Conservation (phyloP, 2,329 filamentous ascomycete genomes). For the Plenodomus biglobosus region DNA sequence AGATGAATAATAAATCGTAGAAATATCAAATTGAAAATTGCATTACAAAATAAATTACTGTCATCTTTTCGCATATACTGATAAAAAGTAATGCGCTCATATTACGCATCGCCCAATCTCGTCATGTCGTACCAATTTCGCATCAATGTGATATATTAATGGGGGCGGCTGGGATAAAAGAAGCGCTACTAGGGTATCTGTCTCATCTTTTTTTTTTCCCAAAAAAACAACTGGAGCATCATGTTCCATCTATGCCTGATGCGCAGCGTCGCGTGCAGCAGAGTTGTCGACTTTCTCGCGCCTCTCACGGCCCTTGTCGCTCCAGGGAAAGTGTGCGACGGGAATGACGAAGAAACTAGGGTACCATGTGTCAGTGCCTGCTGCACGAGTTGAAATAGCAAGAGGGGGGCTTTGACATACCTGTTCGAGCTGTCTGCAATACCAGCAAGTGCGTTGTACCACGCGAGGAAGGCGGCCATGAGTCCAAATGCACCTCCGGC, state of each 20-base stretch:
- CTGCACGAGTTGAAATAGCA: not conserved
- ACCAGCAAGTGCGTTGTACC: constrained; percentile 59
- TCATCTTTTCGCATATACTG: no score
- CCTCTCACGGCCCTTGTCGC: constrained; percentile 49
- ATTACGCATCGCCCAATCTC: no score
- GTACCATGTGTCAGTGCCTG: constrained; percentile 10
- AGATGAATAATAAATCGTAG: no score
- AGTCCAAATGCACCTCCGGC: constrained; percentile 57
- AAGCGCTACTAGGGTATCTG: no score
- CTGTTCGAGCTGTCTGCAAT: constrained; percentile 58
- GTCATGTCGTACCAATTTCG: no score
- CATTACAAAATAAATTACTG: no score
- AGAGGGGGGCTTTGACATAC: constrained; percentile 23
- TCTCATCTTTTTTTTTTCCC: no score
- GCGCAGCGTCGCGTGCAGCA: constrained; percentile 14
- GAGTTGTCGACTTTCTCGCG: constrained; percentile 48
- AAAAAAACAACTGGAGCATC: no score
- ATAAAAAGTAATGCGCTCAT: no score
- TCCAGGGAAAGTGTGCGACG: constrained; percentile 95
- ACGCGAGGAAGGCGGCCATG: constrained; percentile 56
- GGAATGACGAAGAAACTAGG: constrained; percentile 87
- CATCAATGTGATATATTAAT: no score
- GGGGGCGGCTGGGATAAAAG: no score
- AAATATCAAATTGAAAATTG: no score
- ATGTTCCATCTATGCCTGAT: not conserved